phyloP scores from a whole-genome alignment of 2,329 filamentous ascomycete genomes.

The Zymoseptoria tritici region DNA sequence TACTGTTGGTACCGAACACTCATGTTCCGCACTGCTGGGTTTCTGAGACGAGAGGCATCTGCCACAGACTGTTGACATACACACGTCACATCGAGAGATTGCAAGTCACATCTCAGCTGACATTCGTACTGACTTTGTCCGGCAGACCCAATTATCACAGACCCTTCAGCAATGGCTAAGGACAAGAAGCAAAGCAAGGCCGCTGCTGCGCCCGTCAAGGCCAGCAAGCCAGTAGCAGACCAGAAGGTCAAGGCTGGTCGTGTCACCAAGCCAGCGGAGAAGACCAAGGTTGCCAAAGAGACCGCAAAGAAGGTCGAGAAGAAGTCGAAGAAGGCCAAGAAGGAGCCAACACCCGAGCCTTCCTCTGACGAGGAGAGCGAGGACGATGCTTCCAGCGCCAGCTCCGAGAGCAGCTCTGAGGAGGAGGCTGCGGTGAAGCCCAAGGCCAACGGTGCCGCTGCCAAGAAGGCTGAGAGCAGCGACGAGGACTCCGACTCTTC shows the following conservation, averaged over 20 bases:
- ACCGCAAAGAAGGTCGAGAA: slow-evolving; percentile 40
- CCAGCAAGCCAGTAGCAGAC: slow-evolving; percentile 39
- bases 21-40: slow-evolving; percentile 29
- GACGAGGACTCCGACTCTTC: slow-evolving; percentile 17
- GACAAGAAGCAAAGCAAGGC: slow-evolving; percentile 35
- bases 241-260: slow-evolving; percentile 57
- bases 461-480: slow-evolving; percentile 17
- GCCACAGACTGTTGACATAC: slow-evolving; percentile 8
- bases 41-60: slow-evolving; percentile 29
- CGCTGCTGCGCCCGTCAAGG: slow-evolving; percentile 21
- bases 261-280: slow-evolving; percentile 60
- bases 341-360: slow-evolving; percentile 41
- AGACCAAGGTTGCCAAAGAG: slow-evolving; percentile 48
- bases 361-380: slow-evolving; percentile 30
- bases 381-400: slow-evolving; percentile 27
- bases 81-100: slow-evolving; percentile 4
- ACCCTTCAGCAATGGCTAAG: slow-evolving; percentile 36
- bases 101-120: slow-evolving; percentile 9
- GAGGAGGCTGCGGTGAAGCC: slow-evolving; percentile 25
- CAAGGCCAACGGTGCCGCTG: slow-evolving; percentile 23
- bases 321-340: slow-evolving; percentile 42
- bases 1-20: slow-evolving; percentile 31
- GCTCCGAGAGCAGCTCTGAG: slow-evolving; percentile 32
- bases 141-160: slow-evolving; percentile 26
- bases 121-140: slow-evolving; percentile 21